Conservation (phyloP, 495 filamentous ascomycete genomes). For the Aspergillus coremiiformis region DNA sequence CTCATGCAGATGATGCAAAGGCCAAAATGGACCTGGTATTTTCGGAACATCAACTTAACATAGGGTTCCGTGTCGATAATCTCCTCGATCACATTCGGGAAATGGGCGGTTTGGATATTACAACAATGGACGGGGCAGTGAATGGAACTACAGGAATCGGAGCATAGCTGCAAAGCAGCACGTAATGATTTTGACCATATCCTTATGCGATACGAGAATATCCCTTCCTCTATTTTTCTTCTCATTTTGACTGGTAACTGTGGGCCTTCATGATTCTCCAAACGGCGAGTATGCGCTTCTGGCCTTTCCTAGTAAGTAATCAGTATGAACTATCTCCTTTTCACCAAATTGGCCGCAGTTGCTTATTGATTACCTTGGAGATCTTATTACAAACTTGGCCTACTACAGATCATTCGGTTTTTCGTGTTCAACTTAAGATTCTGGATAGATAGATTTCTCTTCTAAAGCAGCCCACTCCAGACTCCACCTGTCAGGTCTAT, state of each 20-base stretch:
- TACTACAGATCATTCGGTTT: too few species aligned
- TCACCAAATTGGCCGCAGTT: too few species aligned
- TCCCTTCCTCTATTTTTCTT: not conserved
- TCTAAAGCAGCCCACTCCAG: too few species aligned
- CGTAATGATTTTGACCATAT: not conserved
- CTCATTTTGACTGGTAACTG: not conserved
- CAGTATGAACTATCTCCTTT: too few species aligned
- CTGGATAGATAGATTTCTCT: too few species aligned
- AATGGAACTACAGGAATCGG: conserved; percentile 9
- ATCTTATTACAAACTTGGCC: too few species aligned
- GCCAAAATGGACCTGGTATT: conserved; percentile 53
- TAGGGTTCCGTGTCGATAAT: conserved; percentile 33
- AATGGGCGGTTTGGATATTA: conserved; percentile 15
- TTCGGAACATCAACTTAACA: conserved; percentile 36
- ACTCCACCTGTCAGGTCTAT: too few species aligned
- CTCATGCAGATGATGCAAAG: conserved; percentile 57
- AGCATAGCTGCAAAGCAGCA: conserved; percentile 4
- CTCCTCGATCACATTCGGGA: conserved; percentile 28
- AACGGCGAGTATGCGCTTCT: not conserved
- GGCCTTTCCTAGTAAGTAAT: not conserved
- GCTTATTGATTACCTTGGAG: too few species aligned
- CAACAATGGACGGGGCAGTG: conserved; percentile 2
- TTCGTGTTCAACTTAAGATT: too few species aligned
- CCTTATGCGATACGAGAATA: not conserved
- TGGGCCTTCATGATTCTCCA: not conserved